phyloP scores from a whole-genome alignment of 441 rosid species.

The Brassica hybrid region DNA sequence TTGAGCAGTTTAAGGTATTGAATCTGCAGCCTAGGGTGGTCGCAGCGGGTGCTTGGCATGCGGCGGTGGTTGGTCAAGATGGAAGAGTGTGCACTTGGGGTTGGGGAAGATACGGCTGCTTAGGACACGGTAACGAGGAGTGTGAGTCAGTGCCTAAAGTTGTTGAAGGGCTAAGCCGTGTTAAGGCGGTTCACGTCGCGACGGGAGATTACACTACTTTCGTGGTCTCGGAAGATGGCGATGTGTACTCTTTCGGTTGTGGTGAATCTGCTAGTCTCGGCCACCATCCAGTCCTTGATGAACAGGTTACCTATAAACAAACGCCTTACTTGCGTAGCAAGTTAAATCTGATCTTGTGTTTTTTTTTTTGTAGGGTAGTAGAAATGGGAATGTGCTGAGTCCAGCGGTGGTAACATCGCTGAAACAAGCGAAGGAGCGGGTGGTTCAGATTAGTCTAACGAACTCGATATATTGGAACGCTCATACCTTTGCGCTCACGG shows the following conservation, averaged over 20 bases:
- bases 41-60: slow-evolving; percentile 99
- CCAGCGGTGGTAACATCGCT: slow-evolving; percentile 79
- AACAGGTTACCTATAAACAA: slow-evolving; percentile 53
- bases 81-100: slow-evolving; percentile 99
- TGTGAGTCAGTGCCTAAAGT: slow-evolving; percentile 86
- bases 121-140: slow-evolving; percentile 96
- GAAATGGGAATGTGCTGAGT: slow-evolving; percentile 73
- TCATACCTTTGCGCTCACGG: slow-evolving; percentile 91
- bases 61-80: slow-evolving; percentile 91
- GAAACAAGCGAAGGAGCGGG: slow-evolving; percentile 68
- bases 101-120: slow-evolving; percentile 98
- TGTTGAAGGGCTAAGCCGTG: slow-evolving; percentile 72
- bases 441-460: slow-evolving; percentile 88
- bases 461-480: slow-evolving; percentile 89
- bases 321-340: neutral
- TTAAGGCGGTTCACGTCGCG: slow-evolving; percentile 91
- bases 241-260: slow-evolving; percentile 92
- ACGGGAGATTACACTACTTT: slow-evolving; percentile 96
- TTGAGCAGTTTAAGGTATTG: slow-evolving; percentile 71
- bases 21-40: slow-evolving; percentile 88
- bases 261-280: slow-evolving; percentile 96
- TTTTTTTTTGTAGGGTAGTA: slow-evolving; percentile 53
- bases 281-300: slow-evolving; percentile 64
- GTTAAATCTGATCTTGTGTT: neutral
- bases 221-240: slow-evolving; percentile 86